Base-by-base conservation (phyloP, 805 yeast species). In the Grigorovia jiainica region DNA sequence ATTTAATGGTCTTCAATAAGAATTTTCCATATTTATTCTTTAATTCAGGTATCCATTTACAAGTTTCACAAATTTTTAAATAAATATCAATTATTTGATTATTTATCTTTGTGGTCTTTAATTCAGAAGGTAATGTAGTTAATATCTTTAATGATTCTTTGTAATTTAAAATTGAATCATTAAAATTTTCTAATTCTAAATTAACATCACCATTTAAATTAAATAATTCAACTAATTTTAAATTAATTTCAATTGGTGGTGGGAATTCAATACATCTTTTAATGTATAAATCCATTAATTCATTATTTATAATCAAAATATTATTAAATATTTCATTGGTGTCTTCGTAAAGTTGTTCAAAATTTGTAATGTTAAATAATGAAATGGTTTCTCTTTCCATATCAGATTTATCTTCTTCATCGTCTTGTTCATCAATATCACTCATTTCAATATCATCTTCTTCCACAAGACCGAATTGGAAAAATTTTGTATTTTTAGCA, bases 161-260 rank as follows among this genome's bases (percentile, higher is more conserved):
- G 43, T 87, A 76, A 58, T 89, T 95, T 16, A 65, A 65, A 0
- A 81, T 73, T 0, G 96, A 85, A 59, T 86, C 94, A 13, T 68
- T 63, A 60, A 87, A 87, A 60, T 86, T 85, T 52, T 90, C 97
- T 2, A 92, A 76, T 56, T 90, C 98, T 35, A 89, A 67, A 0
- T 95, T 81, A 8, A 89, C 82, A 57, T 90, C 97, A 25, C 97
- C 97, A 15, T 87, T 67, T 9, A 89, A 61, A 54, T 83, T 89
- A 57, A 79, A 82, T 1, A 80, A 74, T 43, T 85, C 89, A 0
- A 89, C 78, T 18, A 87, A 65, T 48, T 77, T 82, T 51, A 70
- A 66, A 32, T 18, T 41, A 5, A 13, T 25, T 8, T 20, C 18
- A 4, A 7, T 9, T 20, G 17, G 17, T 19, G 24, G 25, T n/a